Conservation (phyloP, 371 early-diverging fungal genomes). For the Syncephalastrum sp. region DNA sequence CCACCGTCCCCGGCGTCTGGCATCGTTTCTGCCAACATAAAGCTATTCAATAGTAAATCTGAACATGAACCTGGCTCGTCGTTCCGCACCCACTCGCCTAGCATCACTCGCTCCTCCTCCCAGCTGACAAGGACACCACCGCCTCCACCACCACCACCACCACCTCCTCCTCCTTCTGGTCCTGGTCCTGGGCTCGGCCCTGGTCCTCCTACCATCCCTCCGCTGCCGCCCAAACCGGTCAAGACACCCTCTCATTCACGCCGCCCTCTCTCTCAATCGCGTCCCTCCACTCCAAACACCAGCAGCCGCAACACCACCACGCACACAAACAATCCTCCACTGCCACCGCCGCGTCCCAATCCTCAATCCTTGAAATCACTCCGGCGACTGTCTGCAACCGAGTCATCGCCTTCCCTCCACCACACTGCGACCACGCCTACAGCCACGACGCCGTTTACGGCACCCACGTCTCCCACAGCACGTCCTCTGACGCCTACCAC, state of each 20-base stretch:
- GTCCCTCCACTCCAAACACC: not conserved
- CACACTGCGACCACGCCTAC: not conserved
- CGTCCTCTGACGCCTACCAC: not conserved
- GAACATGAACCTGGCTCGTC: slow-evolving; percentile 11
- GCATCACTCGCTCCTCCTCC: slow-evolving; percentile 3
- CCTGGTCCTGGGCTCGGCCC: not conserved
- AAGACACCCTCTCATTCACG: too few species aligned
- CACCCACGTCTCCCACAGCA: not conserved
- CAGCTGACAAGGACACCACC: slow-evolving; percentile 7
- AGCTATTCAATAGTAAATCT: slow-evolving; percentile 24
- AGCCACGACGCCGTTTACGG: not conserved
- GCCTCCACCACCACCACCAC: slow-evolving; percentile 1
- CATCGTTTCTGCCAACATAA: slow-evolving; percentile 30
- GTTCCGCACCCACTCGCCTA: slow-evolving; percentile 1
- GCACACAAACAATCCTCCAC: not conserved
- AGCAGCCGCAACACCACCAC: not conserved
- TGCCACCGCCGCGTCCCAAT: slow-evolving; percentile 16
- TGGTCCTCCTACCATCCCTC: slow-evolving; percentile 5
- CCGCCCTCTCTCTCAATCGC: too few species aligned
- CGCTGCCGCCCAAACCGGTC: slow-evolving; percentile 5
- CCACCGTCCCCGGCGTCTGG: slow-evolving; percentile 21
- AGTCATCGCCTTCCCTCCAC: not conserved
- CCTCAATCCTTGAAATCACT: not conserved
- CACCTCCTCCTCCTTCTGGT: slow-evolving; percentile 2
- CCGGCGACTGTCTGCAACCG: not conserved